Evolutionary conservation across 2,329 filamentous ascomycete species (phyloP), one percentile per base, ranked within the genome.

Genomic region (Parascedosporium putredinis): DNA sequence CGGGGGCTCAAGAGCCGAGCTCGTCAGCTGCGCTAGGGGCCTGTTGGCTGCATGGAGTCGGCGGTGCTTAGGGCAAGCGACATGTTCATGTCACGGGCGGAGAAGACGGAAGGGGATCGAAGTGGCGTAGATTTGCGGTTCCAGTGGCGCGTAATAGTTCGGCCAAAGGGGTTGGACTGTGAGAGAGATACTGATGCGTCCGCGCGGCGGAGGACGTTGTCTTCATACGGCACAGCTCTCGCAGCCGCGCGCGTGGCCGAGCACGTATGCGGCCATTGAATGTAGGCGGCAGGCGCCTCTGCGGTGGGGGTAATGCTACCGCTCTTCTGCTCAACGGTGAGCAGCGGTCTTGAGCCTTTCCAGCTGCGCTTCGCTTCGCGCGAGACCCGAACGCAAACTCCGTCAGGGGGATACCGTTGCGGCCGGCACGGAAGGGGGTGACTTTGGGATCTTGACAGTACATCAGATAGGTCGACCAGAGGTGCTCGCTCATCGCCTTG

Each of bases 401-500:
- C 81, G 40, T 79, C 71, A 3, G 81, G 81, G 81, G 81, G 23
- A 84, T 74, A 51, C 75, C 74, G 58, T 77, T 80, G 57, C 79
- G 81, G 52, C 79, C 75, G 50, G 82, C 71, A 47, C 78, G 74
- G 53, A 85, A 79, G 0, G 81, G 81, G 1, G 81, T 85, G 2
- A 84, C 79, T 45, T 78, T 79, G 43, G 81, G 80, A 56, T 85
- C 81, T 59, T 82, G 77, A 36, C 84, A 66, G 56, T 84, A 85
- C 48, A 81, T 66, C 51, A 76, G 66, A 58, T 83, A 85, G 1
- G 77, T 82, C 4, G 76, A 72, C 81, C 81, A 85, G 8, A 85
- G 64, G 56, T 85, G 81, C 10, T 75, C 68, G 63, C 71, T 79
- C 78, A 84, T 83, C 16, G 77, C 72, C 53, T 75, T 76, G 4